Evolutionary conservation across 1,139 yeast genomes (phyloP), one percentile per base, ranked within the genome.

Genomic region (Petasospora rhodanensis): DNA sequence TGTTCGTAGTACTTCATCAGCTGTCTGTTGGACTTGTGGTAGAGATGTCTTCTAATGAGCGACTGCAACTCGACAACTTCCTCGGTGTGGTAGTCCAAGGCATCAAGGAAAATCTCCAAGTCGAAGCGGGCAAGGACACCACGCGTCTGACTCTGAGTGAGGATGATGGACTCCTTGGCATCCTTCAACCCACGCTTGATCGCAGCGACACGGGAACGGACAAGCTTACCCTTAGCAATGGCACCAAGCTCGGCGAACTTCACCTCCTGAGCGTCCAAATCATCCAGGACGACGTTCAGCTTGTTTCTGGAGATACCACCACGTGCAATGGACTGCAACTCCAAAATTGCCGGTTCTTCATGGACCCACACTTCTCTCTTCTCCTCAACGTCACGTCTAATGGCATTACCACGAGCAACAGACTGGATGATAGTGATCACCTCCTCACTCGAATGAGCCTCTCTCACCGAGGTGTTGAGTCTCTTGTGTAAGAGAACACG

Each of bases 1-100:
- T 58, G 54, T 15, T 54, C 55, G 58, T 85, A 91, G 56, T 79
- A 70, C 3, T 57, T 56, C 45, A 66, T 62, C 46, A 77, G 66
- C 2, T 64, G 63, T 4, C 32, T 32, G 19, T 58, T 37, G 7
- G 46, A 38, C 10, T 38, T 39, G 31, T 70, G 56, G 16, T 54
- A 34, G 2, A 54, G 24, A 17, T 34, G 41, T 7, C 70, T 69
- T 38, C 60, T 56, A 17, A 61, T 49, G 5, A 43, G 41, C 0
- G 69, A 60, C 47, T 72, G 77, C 2, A 70, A 34, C 19, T 41
- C 46, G 9, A 40, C 44, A 11, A 58, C 42, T 13, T 47, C 50
- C 1, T 55, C 50, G 13, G 53, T 36, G 19, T 69, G 61, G 20
- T 55, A 56, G 45, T 74, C 77, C 22, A 71, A 44, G 31, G 70